Conservation (phyloP, 139 green algal species). For the Micractinium conductrix region DNA sequence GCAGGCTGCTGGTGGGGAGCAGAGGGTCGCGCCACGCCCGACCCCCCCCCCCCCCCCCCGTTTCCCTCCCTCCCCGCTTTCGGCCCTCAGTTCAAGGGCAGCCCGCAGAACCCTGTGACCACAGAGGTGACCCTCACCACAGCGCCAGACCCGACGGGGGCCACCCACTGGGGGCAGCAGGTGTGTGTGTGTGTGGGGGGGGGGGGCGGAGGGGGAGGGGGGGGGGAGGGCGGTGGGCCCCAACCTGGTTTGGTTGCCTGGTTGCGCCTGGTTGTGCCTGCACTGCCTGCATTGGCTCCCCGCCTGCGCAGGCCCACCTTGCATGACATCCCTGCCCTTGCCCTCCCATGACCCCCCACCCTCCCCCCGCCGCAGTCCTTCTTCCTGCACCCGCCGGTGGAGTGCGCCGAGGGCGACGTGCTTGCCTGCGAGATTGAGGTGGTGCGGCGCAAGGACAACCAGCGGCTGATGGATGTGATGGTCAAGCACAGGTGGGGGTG, state of each 20-base stretch:
- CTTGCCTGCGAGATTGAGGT: conserved; percentile 63
- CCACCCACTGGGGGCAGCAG: conserved; percentile 97
- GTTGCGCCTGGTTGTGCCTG: too few relatives aligned
- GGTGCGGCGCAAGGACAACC: conserved; percentile 32
- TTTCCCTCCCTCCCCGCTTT: too few relatives aligned
- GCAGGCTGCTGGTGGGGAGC: too few relatives aligned
- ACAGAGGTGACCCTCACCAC: conserved; percentile 80
- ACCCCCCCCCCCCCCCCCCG: too few relatives aligned
- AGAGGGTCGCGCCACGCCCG: too few relatives aligned
- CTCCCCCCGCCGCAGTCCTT: conserved; percentile 70
- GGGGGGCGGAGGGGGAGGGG: not conserved
- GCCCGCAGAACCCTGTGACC: conserved; percentile 69
- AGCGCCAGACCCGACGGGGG: conserved; percentile 82
- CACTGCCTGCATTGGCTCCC: too few relatives aligned
- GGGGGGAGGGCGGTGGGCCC: not conserved
- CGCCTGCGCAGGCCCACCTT: too few relatives aligned
- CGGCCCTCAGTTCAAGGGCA: conserved; percentile 84
- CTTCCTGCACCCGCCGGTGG: conserved; percentile 78
- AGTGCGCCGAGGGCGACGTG: conserved; percentile 61
- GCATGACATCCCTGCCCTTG: not conserved
- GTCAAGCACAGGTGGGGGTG: conserved; percentile 46
- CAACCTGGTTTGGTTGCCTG: not conserved
- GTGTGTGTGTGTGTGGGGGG: too few relatives aligned
- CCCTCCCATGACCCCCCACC: not conserved
- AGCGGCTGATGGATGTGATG: conserved; percentile 71